Conservation (phyloP, 2,329 filamentous ascomycete species). For the Calonectria hawksworthii region DNA sequence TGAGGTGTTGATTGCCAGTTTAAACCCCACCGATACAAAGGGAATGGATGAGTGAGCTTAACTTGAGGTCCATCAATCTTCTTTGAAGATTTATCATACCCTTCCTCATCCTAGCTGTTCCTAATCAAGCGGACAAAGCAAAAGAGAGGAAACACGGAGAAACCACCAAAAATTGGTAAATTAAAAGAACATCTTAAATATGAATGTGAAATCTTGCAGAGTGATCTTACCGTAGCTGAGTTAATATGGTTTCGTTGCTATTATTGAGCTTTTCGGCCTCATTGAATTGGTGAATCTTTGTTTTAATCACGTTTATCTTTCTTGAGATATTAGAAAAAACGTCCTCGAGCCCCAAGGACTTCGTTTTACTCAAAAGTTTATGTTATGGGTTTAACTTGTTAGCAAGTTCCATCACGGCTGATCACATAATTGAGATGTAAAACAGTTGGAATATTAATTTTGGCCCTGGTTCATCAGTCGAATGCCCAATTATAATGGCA, state of each 20-base stretch:
- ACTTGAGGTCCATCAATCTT: background rate
- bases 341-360: background rate
- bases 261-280: background rate
- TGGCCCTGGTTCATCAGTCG: background rate
- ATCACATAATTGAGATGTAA: background rate
- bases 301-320: background rate
- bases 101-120: background rate
- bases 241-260: background rate
- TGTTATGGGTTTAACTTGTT: background rate
- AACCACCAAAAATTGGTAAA: background rate
- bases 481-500: background rate
- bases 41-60: background rate
- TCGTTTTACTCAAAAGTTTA: background rate
- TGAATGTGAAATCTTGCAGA: background rate
- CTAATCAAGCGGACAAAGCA: background rate
- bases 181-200: background rate
- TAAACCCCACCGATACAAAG: background rate
- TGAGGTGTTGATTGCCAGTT: background rate
- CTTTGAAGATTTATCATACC: background rate
- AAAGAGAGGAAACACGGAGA: background rate
- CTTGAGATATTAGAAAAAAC: background rate
- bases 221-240: background rate
- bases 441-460: background rate
- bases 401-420: background rate
- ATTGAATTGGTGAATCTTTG: background rate